Base-by-base conservation (phyloP, 495 filamentous ascomycete genomes). In the Parathielavia appendiculata region DNA sequence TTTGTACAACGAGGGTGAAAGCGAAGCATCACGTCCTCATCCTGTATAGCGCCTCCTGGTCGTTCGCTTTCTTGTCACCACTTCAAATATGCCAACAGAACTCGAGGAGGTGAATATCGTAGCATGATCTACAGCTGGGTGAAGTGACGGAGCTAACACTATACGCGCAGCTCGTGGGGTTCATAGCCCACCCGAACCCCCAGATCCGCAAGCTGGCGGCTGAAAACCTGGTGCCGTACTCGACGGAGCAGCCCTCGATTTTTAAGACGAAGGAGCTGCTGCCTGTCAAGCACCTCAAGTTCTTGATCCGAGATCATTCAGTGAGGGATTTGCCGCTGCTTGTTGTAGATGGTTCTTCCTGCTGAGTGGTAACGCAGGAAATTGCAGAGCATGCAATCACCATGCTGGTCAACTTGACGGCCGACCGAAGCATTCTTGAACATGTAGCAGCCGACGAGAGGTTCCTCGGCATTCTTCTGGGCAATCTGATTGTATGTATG, bases 371-470 rank as follows among this genome's bases (percentile, higher is more conserved):
- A 49, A 19, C 32, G 12, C 63, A 95, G 90, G 82, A 86, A 64
- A 96, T 96, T 58, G 88, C 92, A 20, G 90, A 91, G 64, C 86
- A 96, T 80, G 92, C 87, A n/a, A 72, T 97, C 57, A 93, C 84
- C 11, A 96, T 97, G 51, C 80, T 98, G 43, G 85, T 97, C 69
- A 98, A 98, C 70, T 80, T 98, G 39, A 90, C 91, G 13, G 79
- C 81, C 20, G 91, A 96, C 63, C 72, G 70, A 7, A 88, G 89
- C 44, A 78, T 97, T 16, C 73, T 95, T 39, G 77, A 84, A 63
- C 72, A 72, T 56, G 80, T 97, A 22, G 87, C 83, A 1, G 81
- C 81, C 17, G 93, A 97, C 70, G 87, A 96, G 61, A 80, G 76
- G 23, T 96, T 97, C 65, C 63, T 97, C 11, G 88, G 89, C 60